Evolutionary conservation across 1,284 basidiomycete species (phyloP).

Genomic region (Tylopilus sp.): DNA sequence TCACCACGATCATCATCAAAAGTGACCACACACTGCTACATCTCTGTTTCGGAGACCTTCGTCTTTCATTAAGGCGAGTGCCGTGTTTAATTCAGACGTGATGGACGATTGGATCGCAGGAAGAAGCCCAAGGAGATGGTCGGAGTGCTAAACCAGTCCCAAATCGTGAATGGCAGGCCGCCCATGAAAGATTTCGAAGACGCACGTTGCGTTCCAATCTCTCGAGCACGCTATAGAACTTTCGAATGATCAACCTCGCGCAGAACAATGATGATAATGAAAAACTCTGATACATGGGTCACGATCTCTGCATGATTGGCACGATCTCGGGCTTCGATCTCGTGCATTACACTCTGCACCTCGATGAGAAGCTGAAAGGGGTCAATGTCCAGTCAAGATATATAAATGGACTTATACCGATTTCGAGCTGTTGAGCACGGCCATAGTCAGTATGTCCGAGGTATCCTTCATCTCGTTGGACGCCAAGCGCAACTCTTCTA

Average conservation of each 20-base stretch:
- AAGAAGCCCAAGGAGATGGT: slow-evolving; percentile 30
- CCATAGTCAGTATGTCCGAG: slow-evolving; percentile 19
- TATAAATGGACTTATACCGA: slow-evolving; percentile 17
- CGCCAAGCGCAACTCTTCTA: slow-evolving; percentile 28
- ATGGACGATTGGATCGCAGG: slow-evolving; percentile 28
- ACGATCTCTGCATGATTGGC: slow-evolving; percentile 21
- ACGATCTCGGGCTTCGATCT: slow-evolving; percentile 23
- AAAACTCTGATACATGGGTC: slow-evolving; percentile 25
- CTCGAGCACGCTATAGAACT: slow-evolving; percentile 29
- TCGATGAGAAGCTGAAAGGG: slow-evolving; percentile 26
- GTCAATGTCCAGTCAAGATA: slow-evolving; percentile 8
- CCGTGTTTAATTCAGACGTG: slow-evolving; percentile 23
- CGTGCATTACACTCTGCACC: slow-evolving; percentile 17
- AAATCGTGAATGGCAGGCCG: slow-evolving; percentile 1
- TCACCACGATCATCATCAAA: slow-evolving; percentile 1
- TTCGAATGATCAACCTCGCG: slow-evolving; percentile 16
- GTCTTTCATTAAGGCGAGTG: slow-evolving; percentile 31
- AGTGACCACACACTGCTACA: slow-evolving; percentile 19
- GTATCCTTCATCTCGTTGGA: slow-evolving; percentile 21
- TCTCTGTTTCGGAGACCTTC: slow-evolving; percentile 31
- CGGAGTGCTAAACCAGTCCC: slow-evolving; percentile 25
- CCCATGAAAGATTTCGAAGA: slow-evolving; percentile 4
- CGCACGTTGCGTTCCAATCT: slow-evolving; percentile 26
- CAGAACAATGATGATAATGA: not conserved
- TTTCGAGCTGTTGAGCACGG: slow-evolving; percentile 18